Base-by-base conservation (phyloP, 78 protist genomes). In the Dictyostelium firmibasis region DNA sequence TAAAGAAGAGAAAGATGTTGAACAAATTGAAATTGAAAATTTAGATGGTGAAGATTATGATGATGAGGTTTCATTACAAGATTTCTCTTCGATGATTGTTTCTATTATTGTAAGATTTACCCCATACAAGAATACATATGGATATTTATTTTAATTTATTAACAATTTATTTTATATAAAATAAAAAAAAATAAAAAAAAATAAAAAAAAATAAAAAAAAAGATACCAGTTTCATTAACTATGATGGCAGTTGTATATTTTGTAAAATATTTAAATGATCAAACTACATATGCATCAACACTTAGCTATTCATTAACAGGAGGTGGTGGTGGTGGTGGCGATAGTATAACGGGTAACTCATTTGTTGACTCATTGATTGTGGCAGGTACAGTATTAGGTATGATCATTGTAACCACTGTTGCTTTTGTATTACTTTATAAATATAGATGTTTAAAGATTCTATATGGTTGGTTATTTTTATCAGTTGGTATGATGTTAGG, bases 371-470 rank as follows among this genome's bases (percentile, higher is more conserved):
- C 96, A 41, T 23, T 93, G 13, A 31, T 86, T 1, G 92, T 57
- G 13, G 91, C 93, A 27, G 41, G 91, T 31, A 50, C 57, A 7
- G 84, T 95, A n/a, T 47, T 95, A 16, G 95, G 47, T 31, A 20
- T 69, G 16, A 91, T 95, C 43, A 25, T 91, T 27, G 44, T 95
- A 38, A 85, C 91, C 4, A 95, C 97, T 2, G 95, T 95, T 31
- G 60, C 50, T 18, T 95, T 95, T 83, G 95, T 95, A 27, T 20
- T 91, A 64, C 74, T 95, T 18, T 95, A 95, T 53, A 91, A 95
- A 44, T 95, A 95, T 70, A 53, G 95, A 38, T 95, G 95, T 91
- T 72, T 78, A 57, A 95, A 91, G 43, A 75, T 89, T 10, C 77
- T 95, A 13, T 91, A 84, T 76, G 85, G 88, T 33, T 95, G 97